Conservation (phyloP, 176 grass and related monocot species). For the Aegilops tauschii region DNA sequence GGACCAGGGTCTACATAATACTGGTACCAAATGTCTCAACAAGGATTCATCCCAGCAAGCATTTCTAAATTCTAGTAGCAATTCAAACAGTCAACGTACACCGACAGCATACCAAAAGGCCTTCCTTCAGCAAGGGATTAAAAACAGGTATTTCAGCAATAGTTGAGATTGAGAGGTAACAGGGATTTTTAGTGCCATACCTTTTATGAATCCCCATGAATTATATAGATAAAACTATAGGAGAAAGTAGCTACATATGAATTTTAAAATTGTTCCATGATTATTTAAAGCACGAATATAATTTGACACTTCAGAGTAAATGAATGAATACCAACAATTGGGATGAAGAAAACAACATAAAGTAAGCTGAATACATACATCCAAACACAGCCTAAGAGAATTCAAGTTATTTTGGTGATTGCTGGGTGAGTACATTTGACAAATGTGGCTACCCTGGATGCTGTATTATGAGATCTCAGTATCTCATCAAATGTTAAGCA, state of each 20-base stretch:
- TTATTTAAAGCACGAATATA: background rate
- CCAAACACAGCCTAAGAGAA: background rate
- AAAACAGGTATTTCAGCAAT: background rate
- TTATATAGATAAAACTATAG: background rate
- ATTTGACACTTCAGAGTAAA: background rate
- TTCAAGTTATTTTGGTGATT: background rate
- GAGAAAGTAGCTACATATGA: background rate
- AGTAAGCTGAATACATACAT: background rate
- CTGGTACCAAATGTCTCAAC: background rate
- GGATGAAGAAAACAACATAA: background rate
- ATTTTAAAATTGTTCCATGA: background rate
- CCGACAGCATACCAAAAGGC: too few relatives aligned
- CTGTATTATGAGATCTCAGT: background rate
- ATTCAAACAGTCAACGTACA: background rate
- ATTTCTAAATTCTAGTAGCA: background rate
- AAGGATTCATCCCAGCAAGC: background rate
- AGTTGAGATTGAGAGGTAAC: too few relatives aligned
- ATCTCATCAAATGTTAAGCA: background rate
- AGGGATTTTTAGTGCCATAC: background rate
- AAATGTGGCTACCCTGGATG: background rate
- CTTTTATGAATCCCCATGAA: background rate
- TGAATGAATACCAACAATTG: background rate
- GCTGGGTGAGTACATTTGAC: background rate
- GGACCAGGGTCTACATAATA: background rate
- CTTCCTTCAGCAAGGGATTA: background rate